Percentiles rank a stretch among this genome's conserved stretches.
These are phyloP conservation scores for Mycena sanguinolenta DNA, from an alignment of 768 basidiomycete genomes.

Conservation along the genomic window DNA sequence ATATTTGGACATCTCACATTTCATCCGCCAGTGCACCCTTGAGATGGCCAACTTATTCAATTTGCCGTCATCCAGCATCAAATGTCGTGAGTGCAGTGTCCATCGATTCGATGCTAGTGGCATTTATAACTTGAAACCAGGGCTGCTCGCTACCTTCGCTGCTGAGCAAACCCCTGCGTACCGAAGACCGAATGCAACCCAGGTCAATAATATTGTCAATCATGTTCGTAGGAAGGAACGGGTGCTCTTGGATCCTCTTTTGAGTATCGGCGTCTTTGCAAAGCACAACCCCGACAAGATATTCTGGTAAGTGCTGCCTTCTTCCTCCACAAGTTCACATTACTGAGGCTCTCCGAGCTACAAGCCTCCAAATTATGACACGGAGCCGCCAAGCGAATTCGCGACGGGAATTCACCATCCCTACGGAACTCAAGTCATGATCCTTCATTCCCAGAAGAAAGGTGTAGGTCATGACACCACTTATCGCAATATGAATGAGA, in stretches of 20 bases:
- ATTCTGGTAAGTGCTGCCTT: not conserved
- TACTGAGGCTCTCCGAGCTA: too few relatives aligned
- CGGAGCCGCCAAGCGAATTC: slow-evolving; percentile 13
- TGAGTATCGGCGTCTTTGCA: slow-evolving; percentile 1
- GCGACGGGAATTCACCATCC: slow-evolving; percentile 17
- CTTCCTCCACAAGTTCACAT: too few relatives aligned
- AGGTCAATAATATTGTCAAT: slow-evolving; percentile 12
- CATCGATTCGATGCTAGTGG: too few relatives aligned
- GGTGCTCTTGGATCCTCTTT: not conserved
- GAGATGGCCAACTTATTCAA: not conserved
- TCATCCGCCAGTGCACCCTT: slow-evolving; percentile 18
- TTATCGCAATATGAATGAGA: slow-evolving; percentile 36
- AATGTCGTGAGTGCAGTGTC: too few relatives aligned
- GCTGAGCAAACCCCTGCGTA: not conserved
- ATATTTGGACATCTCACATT: not conserved
- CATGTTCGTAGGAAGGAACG: slow-evolving; percentile 3
- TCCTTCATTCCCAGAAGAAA: not conserved
- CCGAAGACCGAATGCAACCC: not conserved
- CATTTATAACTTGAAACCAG: not conserved
- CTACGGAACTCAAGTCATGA: slow-evolving; percentile 3
- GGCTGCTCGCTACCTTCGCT: not conserved
- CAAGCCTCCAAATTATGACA: too few relatives aligned
- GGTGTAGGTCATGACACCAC: slow-evolving; percentile 30
- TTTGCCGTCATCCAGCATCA: too few relatives aligned
- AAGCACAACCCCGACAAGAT: slow-evolving; percentile 7